Evolutionary conservation across 192 early-diverging fungal genomes (phyloP), one percentile per base, ranked within the genome.

Genomic region (Gaertneriomyces semiglobifer): DNA sequence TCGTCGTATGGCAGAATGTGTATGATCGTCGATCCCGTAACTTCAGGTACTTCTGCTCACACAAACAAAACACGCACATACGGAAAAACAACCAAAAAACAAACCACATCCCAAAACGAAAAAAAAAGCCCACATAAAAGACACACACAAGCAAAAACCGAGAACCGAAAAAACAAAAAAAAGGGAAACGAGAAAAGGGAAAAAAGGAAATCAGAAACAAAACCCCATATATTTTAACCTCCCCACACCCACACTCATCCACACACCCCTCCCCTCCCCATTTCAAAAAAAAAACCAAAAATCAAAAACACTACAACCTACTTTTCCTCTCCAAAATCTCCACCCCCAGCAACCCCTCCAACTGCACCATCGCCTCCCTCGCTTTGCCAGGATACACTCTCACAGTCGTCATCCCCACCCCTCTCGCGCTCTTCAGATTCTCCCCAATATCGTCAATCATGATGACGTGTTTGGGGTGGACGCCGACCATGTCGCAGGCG

Each of bases 391-490:
- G 25, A 33, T 33, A 71, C 69, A 50, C 46, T 82, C 84, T 81
- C 16, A 94, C 86, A 2, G 88, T 86, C 1, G 68, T 75, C 82
- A 91, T 88, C 38, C 91, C 91, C 5, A 93, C 75, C 1, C 77
- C 68, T 43, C 83, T 74, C 0, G 93, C 91, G 2, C 88, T 77
- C 43, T 86, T 83, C 58, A 93, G 65, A 53, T 93, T 93, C 25
- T 33, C 25, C 16, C 84, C 87, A 71, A 95, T 93, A 65, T 95
- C 93, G 77, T 95, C 93, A 53, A 95, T 63, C 66, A 95, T 93
- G 43, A 93, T 81, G 5, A 72, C 82, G 56, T 93, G 81, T 0
- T 70, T 40, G 7, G 93, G 91, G 12, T 74, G 33, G 19, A 95
- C 83, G 8, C 82, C 83, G 11, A 90, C 71, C 16, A 75, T 58